phyloP scores from a whole-genome alignment of 1,284 basidiomycete species.

The Xerocomus cyaneibrunnescens region DNA sequence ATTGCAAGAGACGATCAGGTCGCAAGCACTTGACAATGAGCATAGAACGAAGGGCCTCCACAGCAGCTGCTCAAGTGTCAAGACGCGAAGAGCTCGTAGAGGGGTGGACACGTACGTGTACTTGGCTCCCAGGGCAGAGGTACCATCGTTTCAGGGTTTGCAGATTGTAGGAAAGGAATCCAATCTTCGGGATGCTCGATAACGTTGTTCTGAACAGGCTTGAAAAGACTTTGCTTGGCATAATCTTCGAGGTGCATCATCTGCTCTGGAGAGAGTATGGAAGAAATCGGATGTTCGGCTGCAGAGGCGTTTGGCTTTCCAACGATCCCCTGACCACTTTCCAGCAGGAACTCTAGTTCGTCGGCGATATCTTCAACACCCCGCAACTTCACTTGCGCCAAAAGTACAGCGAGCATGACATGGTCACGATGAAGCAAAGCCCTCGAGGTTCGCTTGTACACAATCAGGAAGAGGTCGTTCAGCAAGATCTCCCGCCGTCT shows the following conservation, averaged over 20 bases:
- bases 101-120: slow-evolving; percentile 54
- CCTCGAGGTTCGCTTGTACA: slow-evolving; percentile 89
- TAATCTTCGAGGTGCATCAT: slow-evolving; percentile 64
- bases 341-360: slow-evolving; percentile 89
- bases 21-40: slow-evolving; percentile 87
- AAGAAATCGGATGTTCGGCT: slow-evolving; percentile 40
- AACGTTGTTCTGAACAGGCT: slow-evolving; percentile 72
- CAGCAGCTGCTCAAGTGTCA: slow-evolving; percentile 51
- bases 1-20: slow-evolving; percentile 85
- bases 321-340: slow-evolving; percentile 74
- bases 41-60: slow-evolving; percentile 72
- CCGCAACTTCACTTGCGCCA: slow-evolving; percentile 89
- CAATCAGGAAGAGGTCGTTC: slow-evolving; percentile 88
- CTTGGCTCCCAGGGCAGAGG: slow-evolving; percentile 77
- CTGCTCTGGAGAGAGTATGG: slow-evolving; percentile 67
- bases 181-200: slow-evolving; percentile 68
- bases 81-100: slow-evolving; percentile 1
- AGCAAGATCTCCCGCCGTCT: slow-evolving; percentile 82
- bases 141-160: slow-evolving; percentile 68
- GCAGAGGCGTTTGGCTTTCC: slow-evolving; percentile 39
- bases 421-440: slow-evolving; percentile 92
- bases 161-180: slow-evolving; percentile 71
- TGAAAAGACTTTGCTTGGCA: slow-evolving; percentile 73
- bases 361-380: slow-evolving; percentile 76
- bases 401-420: slow-evolving; percentile 85